Evolutionary conservation across 805 yeast genomes (phyloP).

Genomic region (Kuraishia piskuri): DNA sequence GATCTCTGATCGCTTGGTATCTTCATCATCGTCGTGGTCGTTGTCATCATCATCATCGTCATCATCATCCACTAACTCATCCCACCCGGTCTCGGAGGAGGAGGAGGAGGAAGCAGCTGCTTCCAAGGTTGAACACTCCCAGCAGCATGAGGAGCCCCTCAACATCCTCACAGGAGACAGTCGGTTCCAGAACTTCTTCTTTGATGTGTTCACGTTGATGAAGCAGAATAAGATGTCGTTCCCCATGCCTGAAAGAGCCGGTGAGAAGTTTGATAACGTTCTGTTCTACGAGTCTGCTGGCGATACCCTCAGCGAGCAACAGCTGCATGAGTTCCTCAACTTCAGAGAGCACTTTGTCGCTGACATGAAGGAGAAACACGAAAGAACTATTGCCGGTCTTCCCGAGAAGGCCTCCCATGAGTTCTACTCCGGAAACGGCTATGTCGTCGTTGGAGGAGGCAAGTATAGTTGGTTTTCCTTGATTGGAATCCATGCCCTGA

Average conservation of each 20-base stretch:
- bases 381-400: conserved; percentile 18
- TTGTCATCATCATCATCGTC: neutral
- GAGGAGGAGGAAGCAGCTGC: neutral
- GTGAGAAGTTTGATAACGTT: conserved; percentile 23
- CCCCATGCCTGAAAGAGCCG: conserved; percentile 22
- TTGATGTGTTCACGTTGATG: conserved; percentile 21
- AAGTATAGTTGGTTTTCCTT: conserved; percentile 65
- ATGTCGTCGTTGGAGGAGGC: conserved; percentile 78
- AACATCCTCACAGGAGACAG: neutral
- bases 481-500: conserved; percentile 52
- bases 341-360: conserved; percentile 22
- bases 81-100: no score
- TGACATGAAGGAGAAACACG: conserved; percentile 24
- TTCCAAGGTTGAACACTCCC: no score
- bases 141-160: neutral
- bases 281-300: conserved; percentile 19
- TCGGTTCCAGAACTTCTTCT: conserved; percentile 9
- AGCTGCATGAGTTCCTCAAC: conserved; percentile 16
- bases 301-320: conserved; percentile 18
- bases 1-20: neutral
- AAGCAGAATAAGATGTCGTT: conserved; percentile 19
- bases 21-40: neutral
- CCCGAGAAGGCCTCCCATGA: conserved; percentile 17
- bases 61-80: neutral
- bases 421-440: conserved; percentile 31